Evolutionary conservation across 2,329 filamentous ascomycete species (phyloP), one percentile per base, ranked within the genome.

Genomic region (Aspergillus ibericus): DNA sequence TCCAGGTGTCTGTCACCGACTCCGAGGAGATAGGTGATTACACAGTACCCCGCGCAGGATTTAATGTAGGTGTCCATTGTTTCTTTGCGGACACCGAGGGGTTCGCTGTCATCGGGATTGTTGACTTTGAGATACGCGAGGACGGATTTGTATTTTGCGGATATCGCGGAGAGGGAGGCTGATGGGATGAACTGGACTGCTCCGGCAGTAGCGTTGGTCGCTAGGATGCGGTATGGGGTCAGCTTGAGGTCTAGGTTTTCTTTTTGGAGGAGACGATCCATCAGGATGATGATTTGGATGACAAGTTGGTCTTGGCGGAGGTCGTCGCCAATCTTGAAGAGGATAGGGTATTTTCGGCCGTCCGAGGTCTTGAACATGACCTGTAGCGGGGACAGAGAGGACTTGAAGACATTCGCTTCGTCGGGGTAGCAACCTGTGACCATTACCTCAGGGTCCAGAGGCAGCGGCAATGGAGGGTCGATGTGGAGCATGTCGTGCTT

Each of bases 291-390:
- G 70, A 98, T 98, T 70, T 91, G 95, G 55, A 99, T 96, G 35
- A 99, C 93, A 2, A 99, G 85, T 72, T 99, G 95, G 71, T 99
- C 95, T 76, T 99, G 95, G 13, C 95, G 90, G 53, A 99, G 82
- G 72, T 99, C 95, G 72, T 99, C 95, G 35, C 95, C 95, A 1
- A 92, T 92, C 76, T 99, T 99, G 85, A 99, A 99, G 54, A 98
- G 89, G 63, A 99, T 90, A 9, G 93, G 89, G 71, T 98, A 99
- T 59, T 88, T 89, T 38, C 83, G 84, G 7, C 90, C 91, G 2
- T 85, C 85, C 0, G 85, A 83, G 0, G 93, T 96, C 70, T 89
- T 93, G 79, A 98, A 97, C 9, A 90, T 91, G 59, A 97, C 87
- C 67, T 95, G 92, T 60, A 99, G 89, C 0, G 95, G 95, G 44